Evolutionary conservation across 1,284 basidiomycete species (phyloP), one percentile per base, ranked within the genome.

Genomic region (Sphagnurus paluster): DNA sequence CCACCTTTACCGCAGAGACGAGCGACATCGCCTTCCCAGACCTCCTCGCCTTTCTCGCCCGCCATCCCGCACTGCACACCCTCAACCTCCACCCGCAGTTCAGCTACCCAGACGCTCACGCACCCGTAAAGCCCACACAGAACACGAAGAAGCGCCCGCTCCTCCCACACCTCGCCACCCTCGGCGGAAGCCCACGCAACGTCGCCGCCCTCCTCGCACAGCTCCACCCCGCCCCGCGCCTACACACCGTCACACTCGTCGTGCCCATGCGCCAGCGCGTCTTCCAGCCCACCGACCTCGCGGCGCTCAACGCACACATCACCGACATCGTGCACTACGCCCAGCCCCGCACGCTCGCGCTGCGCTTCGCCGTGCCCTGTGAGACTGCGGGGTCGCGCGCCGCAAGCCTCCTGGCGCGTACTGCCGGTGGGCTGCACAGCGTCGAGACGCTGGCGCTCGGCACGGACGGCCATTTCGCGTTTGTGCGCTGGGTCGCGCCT

Each of bases 51-150:
- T 59, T 59, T 36, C 45, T 58, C 17, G 47, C 32, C 4, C 54
- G 58, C 35, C 58, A 59, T 39, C 50, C 55, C 2, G 49, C 47
- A 2, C 51, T 59, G 17, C 34, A 34, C 17, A 48, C 36, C 8
- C 46, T 59, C 36, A 36, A 44, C 29, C 42, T 58, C 4, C 55
- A 58, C 44, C 53, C 53, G 17, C 42, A 59, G 16, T 52, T 51
- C 13, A 37, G 19, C 17, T 45, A 53, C 26, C 38, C 44, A 2
- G 11, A 30, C 32, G n/a, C 32, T 19, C 24, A 30, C 21, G n/a
- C n/a, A n/a, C n/a, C n/a, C n/a, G n/a, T n/a, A n/a, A 33, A 28
- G 10, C 45, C 34, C 24, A 16, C 50, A 3, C 49, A 46, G 24
- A 25, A 20, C 24, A 14, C 38, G 4, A 48, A 42, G 25, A 46